These are phyloP conservation scores for Alloteropsis semialata DNA, from an alignment of 176 grass and related monocot species.

Conservation along the genomic window DNA sequence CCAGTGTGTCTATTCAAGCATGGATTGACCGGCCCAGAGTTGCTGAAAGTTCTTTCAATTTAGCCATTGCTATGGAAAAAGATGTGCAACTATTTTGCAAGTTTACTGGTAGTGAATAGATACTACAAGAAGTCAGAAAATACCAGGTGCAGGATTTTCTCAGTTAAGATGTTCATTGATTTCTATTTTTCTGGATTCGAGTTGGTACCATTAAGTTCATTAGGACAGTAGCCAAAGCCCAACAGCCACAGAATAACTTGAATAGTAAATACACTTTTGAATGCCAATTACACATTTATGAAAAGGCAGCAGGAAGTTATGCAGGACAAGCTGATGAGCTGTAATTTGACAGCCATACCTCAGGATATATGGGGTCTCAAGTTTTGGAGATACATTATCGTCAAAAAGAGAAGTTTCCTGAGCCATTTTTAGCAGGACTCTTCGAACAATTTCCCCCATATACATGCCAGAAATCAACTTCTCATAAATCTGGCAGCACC, in stretches of 20 bases:
- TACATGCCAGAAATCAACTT: constrained; percentile 96
- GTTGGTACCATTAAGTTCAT: not conserved
- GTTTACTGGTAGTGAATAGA: not conserved
- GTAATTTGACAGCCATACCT: constrained; percentile 26
- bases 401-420: constrained; percentile 61
- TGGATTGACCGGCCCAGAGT: not conserved
- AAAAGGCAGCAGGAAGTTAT: not conserved
- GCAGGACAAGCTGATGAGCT: not conserved
- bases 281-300: not conserved
- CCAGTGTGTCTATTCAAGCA: not conserved
- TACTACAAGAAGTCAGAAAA: not conserved
- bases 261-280: not conserved
- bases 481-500: constrained; percentile 57
- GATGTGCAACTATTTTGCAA: not conserved
- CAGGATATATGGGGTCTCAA: constrained; percentile 59
- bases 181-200: not conserved
- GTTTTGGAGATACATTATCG: constrained; percentile 48
- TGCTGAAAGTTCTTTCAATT: not conserved
- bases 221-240: not conserved
- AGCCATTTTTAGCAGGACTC: constrained; percentile 63
- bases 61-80: not conserved
- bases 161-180: not conserved
- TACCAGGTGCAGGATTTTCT: not conserved
- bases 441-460: constrained; percentile 74
- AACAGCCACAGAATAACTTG: not conserved